These are phyloP conservation scores for Sugiyamaella chiloensis DNA, from an alignment of 805 yeast species.

Conservation along the genomic window DNA sequence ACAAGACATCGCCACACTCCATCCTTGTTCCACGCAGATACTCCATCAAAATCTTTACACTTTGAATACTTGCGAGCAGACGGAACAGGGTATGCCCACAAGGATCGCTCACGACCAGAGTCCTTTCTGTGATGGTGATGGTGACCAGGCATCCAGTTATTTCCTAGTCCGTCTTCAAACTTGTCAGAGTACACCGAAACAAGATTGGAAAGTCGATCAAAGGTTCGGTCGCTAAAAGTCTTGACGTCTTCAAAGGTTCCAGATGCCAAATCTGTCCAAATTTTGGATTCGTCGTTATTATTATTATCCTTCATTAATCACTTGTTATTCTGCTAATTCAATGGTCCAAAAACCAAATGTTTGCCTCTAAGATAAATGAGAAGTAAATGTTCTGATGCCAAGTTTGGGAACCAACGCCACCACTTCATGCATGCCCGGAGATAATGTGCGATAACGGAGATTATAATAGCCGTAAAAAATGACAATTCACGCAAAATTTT, in stretches of 20 bases:
- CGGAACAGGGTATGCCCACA: conserved; percentile 56
- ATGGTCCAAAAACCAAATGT: no score
- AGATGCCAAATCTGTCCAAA: conserved; percentile 9
- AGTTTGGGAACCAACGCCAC: no score
- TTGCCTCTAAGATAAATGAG: no score
- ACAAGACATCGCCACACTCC: conserved; percentile 93
- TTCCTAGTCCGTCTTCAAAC: conserved; percentile 4
- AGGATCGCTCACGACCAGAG: background rate
- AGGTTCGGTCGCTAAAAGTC: conserved; percentile 17
- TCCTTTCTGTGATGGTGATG: background rate
- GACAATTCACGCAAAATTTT: no score
- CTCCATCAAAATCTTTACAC: conserved; percentile 65
- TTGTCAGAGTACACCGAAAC: conserved; percentile 6
- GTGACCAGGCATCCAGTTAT: conserved; percentile 1
- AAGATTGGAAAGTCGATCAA: conserved; percentile 15
- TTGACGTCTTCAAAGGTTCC: conserved; percentile 16
- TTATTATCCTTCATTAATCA: no score
- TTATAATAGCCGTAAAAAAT: no score
- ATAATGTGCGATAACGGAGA: no score
- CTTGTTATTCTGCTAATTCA: no score
- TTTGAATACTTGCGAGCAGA: conserved; percentile 53
- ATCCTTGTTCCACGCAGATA: conserved; percentile 73
- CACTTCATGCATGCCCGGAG: no score
- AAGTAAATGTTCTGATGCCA: no score
- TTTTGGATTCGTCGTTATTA: background rate